A percentile compares a stretch with the other conserved stretches of the same genome.
Conservation (phyloP, 495 filamentous ascomycete species). For the Lasiosphaeriaceae sp. region DNA sequence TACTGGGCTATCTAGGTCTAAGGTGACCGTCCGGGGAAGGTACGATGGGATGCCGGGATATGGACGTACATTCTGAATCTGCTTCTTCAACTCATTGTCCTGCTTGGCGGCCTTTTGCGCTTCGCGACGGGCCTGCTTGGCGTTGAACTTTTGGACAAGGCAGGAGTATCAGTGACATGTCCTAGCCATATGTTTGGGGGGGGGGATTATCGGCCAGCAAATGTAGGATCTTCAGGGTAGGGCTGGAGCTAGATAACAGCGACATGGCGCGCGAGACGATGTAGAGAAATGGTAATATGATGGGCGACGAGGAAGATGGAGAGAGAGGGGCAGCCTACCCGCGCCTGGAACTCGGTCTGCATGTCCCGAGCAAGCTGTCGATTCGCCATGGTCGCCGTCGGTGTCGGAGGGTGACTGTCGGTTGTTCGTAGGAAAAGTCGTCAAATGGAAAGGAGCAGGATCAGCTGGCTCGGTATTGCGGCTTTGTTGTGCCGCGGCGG, state of each 20-base stretch:
- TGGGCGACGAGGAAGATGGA: background rate
- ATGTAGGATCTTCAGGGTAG: background rate
- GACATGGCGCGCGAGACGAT: too few species aligned
- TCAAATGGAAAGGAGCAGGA: too few species aligned
- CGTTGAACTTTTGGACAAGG: conserved; percentile 59
- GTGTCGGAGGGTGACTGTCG: too few species aligned
- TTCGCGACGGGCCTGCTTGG: conserved; percentile 78
- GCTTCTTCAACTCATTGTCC: conserved; percentile 74
- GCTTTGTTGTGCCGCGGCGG: background rate
- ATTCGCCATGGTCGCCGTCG: conserved; percentile 39
- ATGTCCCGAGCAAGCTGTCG: conserved; percentile 49
- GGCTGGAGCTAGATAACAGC: too few species aligned
- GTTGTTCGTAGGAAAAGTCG: too few species aligned
- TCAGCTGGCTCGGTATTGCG: too few species aligned
- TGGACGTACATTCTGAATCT: conserved; percentile 66
- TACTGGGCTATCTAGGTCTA: background rate
- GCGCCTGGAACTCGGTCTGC: conserved; percentile 50
- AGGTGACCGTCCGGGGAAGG: conserved; percentile 3
- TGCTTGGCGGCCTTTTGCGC: conserved; percentile 78
- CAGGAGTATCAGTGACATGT: background rate
- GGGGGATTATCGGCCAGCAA: background rate
- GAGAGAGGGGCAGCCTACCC: conserved; percentile 32
- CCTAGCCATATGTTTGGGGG: background rate
- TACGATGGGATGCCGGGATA: too few species aligned
- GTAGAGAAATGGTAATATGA: background rate